Percentiles rank a stretch among this genome's conserved stretches.
Evolutionary conservation across 108 stramenopile species (phyloP).

Genomic region (Discostella stelligeroides): DNA sequence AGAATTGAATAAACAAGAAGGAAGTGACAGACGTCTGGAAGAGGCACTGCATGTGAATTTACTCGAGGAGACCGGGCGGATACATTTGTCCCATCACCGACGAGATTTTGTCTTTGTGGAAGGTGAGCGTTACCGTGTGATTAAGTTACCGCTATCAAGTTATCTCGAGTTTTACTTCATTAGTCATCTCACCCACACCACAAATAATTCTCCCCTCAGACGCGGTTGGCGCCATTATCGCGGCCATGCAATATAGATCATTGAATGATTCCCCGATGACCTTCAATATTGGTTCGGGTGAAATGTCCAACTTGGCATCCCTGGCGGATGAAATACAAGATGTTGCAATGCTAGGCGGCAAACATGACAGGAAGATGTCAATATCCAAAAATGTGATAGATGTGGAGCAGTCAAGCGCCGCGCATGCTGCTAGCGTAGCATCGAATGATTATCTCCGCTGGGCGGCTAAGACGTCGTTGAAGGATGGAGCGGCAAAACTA

Average conservation of each 20-base stretch:
- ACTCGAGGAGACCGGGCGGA: conserved; percentile 35
- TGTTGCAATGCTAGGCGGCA: conserved; percentile 3
- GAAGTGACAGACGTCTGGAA: background rate
- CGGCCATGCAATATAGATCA: conserved; percentile 73
- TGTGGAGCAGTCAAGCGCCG: conserved; percentile 36
- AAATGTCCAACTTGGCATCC: conserved; percentile 21
- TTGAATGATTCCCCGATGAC: conserved; percentile 36
- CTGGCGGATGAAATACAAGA: conserved; percentile 41
- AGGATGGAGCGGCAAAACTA: conserved; percentile 57
- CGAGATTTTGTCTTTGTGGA: conserved; percentile 72
- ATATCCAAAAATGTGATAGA: conserved; percentile 35
- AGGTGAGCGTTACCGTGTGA: conserved; percentile 13
- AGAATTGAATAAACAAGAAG: background rate
- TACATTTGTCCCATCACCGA: conserved; percentile 32
- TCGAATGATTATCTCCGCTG: conserved; percentile 50
- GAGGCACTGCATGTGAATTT: conserved; percentile 19
- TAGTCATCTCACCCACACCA: background rate
- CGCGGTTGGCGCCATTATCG: conserved; percentile 68
- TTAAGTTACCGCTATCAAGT: background rate
- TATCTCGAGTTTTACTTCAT: background rate
- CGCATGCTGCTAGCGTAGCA: conserved; percentile 26
- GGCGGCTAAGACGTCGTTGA: conserved; percentile 52
- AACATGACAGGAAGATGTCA: conserved; percentile 9
- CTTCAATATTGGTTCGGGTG: conserved; percentile 52
- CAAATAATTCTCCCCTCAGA: conserved; percentile 31